Conservation (phyloP, 495 filamentous ascomycete genomes). For the Daldinia caldariorum region DNA sequence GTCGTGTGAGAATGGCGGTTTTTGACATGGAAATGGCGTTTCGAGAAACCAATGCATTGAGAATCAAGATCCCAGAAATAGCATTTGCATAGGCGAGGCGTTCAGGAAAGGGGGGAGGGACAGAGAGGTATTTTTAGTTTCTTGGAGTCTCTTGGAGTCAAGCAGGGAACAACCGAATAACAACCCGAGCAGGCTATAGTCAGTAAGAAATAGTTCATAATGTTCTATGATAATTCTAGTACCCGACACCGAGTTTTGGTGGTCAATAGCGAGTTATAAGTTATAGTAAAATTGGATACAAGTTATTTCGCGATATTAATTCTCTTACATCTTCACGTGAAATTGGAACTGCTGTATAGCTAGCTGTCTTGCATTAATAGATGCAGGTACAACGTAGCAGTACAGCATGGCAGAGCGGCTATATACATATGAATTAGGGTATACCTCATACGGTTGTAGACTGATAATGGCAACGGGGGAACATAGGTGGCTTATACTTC, state of each 20-base stretch:
- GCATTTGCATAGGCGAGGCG: conserved; percentile 48
- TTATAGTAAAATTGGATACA: not conserved
- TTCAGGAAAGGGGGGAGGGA: conserved; percentile 16
- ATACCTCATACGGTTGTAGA: not conserved
- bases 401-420: conserved; percentile 3
- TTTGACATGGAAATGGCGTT: conserved; percentile 27
- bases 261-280: not conserved
- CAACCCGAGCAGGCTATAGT: not conserved
- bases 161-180: not conserved
- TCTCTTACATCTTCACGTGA: not conserved
- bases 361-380: conserved; percentile 19
- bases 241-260: not conserved
- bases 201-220: conserved; percentile 1
- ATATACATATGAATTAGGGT: not conserved
- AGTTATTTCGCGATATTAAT: not conserved
- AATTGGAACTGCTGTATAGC: not conserved
- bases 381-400: conserved; percentile 14
- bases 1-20: conserved; percentile 23
- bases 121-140: not conserved
- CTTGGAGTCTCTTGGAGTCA: conserved; percentile 17
- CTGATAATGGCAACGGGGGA: not conserved
- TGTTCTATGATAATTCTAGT: conserved; percentile 6
- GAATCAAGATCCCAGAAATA: conserved; percentile 24
- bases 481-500: not conserved
- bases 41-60: conserved; percentile 25